These are phyloP conservation scores for Podaxis sp. DNA, from an alignment of 768 basidiomycete species.

Conservation along the genomic window DNA sequence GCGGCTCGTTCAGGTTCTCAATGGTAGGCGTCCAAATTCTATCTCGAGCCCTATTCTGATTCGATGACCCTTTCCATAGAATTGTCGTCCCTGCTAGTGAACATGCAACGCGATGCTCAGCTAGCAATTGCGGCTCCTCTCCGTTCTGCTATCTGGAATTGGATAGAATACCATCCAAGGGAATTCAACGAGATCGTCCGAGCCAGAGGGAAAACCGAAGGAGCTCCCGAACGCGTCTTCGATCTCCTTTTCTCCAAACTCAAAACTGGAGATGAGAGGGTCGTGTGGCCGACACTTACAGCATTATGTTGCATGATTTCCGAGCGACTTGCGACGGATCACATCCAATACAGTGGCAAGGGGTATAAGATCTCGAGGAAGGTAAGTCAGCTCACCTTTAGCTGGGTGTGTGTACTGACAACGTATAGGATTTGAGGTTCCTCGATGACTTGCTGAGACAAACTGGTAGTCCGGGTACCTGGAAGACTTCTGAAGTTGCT, in stretches of 20 bases:
- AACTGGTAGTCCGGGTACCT: slow-evolving; percentile 38
- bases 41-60: slow-evolving; percentile 8
- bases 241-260: slow-evolving; percentile 66
- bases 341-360: slow-evolving; percentile 6
- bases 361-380: slow-evolving; percentile 37
- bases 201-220: slow-evolving; percentile 66
- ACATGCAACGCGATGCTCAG: slow-evolving; percentile 76
- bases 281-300: slow-evolving; percentile 81
- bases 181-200: slow-evolving; percentile 78
- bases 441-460: slow-evolving; percentile 63
- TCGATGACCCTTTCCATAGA: slow-evolving; percentile 42
- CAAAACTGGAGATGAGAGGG: slow-evolving; percentile 45
- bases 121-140: slow-evolving; percentile 70
- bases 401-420: slow-evolving; percentile 2
- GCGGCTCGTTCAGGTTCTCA: slow-evolving; percentile 69
- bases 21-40: slow-evolving; percentile 42
- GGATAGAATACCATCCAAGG: slow-evolving; percentile 75
- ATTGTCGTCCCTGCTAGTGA: slow-evolving; percentile 77
- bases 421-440: slow-evolving; percentile 53
- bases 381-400: slow-evolving; percentile 24
- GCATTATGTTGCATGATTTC: slow-evolving; percentile 73
- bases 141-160: slow-evolving; percentile 84
- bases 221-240: slow-evolving; percentile 83
- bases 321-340: slow-evolving; percentile 63
- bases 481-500: slow-evolving; percentile 65